These are phyloP conservation scores for Cryptomeria japonica DNA, from an alignment of 75 land plant genomes.

Conservation along the genomic window DNA sequence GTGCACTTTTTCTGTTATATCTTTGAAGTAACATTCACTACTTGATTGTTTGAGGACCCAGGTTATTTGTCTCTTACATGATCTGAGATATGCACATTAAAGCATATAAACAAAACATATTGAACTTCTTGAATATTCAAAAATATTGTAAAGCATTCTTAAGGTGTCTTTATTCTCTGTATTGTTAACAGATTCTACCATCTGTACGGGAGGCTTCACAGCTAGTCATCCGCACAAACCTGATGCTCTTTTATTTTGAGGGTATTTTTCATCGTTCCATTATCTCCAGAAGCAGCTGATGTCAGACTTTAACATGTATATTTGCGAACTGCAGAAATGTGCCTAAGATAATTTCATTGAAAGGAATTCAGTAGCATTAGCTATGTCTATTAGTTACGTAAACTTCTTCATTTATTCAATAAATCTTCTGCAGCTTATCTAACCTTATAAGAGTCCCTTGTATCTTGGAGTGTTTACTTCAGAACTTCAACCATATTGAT, in stretches of 20 bases:
- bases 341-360: neutral
- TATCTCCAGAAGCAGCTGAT: neutral
- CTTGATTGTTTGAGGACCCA: neutral
- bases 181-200: conserved; percentile 66
- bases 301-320: neutral
- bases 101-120: conserved; percentile 7
- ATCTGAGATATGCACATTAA: neutral
- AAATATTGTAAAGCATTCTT: conserved; percentile 9
- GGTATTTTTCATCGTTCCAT: conserved; percentile 39
- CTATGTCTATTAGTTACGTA: neutral
- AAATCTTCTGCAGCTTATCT: neutral
- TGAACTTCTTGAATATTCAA: conserved; percentile 1
- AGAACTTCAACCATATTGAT: neutral
- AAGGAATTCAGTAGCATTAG: neutral
- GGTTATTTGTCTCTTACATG: neutral
- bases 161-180: neutral
- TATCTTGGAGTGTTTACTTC: neutral
- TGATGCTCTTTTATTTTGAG: conserved; percentile 99
- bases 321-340: neutral
- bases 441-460: neutral
- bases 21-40: neutral
- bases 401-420: neutral
- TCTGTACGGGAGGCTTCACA: conserved; percentile 67
- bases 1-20: neutral
- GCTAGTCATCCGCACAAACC: conserved; percentile 75